These are phyloP conservation scores for Didymella pomorum DNA, from an alignment of 2,329 filamentous ascomycete genomes.

Conservation along the genomic window DNA sequence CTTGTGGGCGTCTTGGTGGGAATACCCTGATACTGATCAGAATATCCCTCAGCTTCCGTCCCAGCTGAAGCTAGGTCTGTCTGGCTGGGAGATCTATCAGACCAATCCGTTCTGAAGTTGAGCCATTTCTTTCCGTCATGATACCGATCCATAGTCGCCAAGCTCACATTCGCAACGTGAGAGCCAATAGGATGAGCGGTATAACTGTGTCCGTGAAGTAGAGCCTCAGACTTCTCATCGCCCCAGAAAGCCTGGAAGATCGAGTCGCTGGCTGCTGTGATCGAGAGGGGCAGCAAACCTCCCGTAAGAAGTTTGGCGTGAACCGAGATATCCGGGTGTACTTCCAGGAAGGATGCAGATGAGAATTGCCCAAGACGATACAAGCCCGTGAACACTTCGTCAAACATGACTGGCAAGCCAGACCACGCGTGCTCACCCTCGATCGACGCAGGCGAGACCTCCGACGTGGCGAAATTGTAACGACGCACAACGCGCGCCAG, in stretches of 20 bases:
- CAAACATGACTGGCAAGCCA: conserved; percentile 80
- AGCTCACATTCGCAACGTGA: conserved; percentile 74
- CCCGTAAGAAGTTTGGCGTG: conserved; percentile 87
- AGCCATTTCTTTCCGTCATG: conserved; percentile 20
- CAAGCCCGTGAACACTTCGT: conserved; percentile 87
- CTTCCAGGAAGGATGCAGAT: conserved; percentile 72
- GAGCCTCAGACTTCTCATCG: conserved; percentile 76
- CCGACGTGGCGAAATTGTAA: conserved; percentile 61
- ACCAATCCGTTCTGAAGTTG: conserved; percentile 11
- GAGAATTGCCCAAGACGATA: conserved; percentile 80
- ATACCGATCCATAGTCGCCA: conserved; percentile 61
- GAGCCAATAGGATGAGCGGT: conserved; percentile 85
- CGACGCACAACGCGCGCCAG: conserved; percentile 72
- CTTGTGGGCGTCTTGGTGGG: background rate
- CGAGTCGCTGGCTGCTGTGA: conserved; percentile 75
- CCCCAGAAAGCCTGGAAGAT: conserved; percentile 77
- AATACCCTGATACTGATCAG: too few species aligned
- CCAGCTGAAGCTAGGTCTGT: background rate
- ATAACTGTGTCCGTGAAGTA: conserved; percentile 87
- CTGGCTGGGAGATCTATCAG: conserved; percentile 3
- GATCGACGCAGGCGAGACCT: background rate
- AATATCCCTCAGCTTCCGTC: background rate
- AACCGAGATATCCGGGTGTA: conserved; percentile 77
- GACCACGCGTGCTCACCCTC: conserved; percentile 62
- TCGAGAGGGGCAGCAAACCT: conserved; percentile 77